Evolutionary conservation across 228 moss, liverwort and hornwort genomes (phyloP).

Genomic region (Sphagnum fallax): DNA sequence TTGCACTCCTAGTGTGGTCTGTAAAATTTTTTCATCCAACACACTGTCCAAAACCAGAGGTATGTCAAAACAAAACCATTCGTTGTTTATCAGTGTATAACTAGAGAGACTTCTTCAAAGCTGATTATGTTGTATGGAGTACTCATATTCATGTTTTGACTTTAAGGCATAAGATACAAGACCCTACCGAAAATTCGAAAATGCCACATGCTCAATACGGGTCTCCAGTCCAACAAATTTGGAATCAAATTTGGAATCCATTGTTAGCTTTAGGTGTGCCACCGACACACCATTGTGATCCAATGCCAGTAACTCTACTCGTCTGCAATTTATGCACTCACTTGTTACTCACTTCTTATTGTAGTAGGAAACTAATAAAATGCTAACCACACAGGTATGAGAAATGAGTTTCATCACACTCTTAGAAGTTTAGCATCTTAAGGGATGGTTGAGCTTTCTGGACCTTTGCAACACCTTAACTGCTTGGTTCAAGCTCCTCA

Average conservation of each 20-base stretch:
- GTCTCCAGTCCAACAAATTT: conserved; percentile 71
- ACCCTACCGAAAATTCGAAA: conserved; percentile 77
- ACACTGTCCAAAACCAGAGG: conserved; percentile 37
- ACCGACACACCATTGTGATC: conserved; percentile 33
- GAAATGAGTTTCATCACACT: conserved; percentile 5
- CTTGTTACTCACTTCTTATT: not conserved
- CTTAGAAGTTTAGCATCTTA: conserved; percentile 1
- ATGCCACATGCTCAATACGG: conserved; percentile 89
- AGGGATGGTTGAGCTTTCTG: too few relatives aligned
- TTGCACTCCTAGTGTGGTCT: conserved; percentile 65
- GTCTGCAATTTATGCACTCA: conserved; percentile 37
- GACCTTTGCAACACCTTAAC: too few relatives aligned
- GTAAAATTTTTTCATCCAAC: conserved; percentile 83
- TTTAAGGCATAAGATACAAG: too few relatives aligned
- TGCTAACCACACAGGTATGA: not conserved
- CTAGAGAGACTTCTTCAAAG: not conserved
- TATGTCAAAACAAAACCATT: not conserved
- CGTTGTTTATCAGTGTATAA: not conserved
- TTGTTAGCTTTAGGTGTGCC: not conserved
- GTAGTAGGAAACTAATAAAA: not conserved
- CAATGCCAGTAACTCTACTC: conserved; percentile 55
- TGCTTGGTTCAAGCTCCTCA: too few relatives aligned
- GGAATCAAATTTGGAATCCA: conserved; percentile 34
- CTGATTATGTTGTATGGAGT: not conserved
- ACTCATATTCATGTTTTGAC: not conserved